A percentile compares a stretch with the other conserved stretches of the same genome.
Evolutionary conservation across 441 rosid genomes (phyloP).

Genomic region (Populus hybrid): DNA sequence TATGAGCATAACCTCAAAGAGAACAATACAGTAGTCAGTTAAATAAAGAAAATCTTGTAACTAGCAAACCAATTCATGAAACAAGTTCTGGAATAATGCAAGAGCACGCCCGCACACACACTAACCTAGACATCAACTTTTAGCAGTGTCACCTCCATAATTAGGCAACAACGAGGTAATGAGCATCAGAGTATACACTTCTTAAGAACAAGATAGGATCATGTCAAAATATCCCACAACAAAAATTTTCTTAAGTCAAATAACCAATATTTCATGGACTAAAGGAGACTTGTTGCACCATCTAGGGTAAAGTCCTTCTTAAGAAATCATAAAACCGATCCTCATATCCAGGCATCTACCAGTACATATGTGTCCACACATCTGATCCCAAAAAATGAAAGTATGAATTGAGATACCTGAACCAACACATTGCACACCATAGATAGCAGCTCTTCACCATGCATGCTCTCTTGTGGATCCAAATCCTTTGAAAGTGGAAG

Average conservation of each 20-base stretch:
- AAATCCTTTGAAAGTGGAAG: conserved; percentile 88
- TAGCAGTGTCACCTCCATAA: neutral
- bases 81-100: neutral
- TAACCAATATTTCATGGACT: neutral
- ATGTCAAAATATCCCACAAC: neutral
- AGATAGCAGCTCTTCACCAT: conserved; percentile 91
- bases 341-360: neutral
- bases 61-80: neutral
- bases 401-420: conserved; percentile 54
- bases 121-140: neutral
- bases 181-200: neutral
- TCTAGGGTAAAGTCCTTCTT: neutral
- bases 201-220: neutral
- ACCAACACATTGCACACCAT: conserved; percentile 71
- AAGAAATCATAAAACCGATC: neutral
- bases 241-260: neutral
- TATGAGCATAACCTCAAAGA: neutral
- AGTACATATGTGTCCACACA: too few species aligned
- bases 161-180: neutral
- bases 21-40: neutral
- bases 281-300: neutral
- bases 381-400: neutral
- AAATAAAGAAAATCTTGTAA: neutral
- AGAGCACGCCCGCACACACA: neutral
- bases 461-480: conserved; percentile 93